Evolutionary conservation across 208 protist species (phyloP).

Genomic region (Jaenimonas drosophilae): DNA sequence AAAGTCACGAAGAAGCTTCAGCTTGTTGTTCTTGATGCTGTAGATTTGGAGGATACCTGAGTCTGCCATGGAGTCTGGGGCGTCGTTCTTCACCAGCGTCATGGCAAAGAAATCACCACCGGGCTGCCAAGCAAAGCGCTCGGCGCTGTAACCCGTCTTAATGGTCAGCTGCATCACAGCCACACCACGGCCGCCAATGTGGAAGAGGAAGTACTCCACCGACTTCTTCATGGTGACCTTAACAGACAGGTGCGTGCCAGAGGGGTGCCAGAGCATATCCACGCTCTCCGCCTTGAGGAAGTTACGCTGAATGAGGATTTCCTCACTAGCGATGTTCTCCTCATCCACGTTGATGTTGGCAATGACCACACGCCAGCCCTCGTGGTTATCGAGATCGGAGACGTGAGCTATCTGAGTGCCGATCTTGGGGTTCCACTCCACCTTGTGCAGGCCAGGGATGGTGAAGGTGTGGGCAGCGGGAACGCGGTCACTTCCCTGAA

Average conservation of each 20-base stretch:
- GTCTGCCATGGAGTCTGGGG: conserved; percentile 33
- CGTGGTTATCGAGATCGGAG: conserved; percentile 26
- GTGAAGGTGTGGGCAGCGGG: conserved; percentile 43
- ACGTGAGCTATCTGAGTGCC: conserved; percentile 76
- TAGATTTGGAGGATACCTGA: conserved; percentile 65
- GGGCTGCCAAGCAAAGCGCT: conserved; percentile 81
- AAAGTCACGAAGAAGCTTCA: conserved; percentile 58
- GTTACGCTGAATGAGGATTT: conserved; percentile 68
- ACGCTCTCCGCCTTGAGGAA: conserved; percentile 66
- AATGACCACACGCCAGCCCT: conserved; percentile 77
- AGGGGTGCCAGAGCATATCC: conserved; percentile 84
- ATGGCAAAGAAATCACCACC: conserved; percentile 75
- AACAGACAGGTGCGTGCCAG: conserved; percentile 71
- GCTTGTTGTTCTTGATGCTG: conserved; percentile 62
- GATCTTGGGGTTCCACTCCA: conserved; percentile 77
- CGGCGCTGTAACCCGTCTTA: conserved; percentile 52
- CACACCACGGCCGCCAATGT: conserved; percentile 44
- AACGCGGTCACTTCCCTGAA: conserved; percentile 31
- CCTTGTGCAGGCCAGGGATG: conserved; percentile 64
- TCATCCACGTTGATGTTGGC: conserved; percentile 55
- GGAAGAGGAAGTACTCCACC: conserved; percentile 77
- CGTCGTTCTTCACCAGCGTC: conserved; percentile 40
- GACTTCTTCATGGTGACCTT: conserved; percentile 52
- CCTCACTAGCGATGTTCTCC: conserved; percentile 52
- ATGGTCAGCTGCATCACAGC: conserved; percentile 55